Evolutionary conservation across 176 grass and related monocot genomes (phyloP).

Genomic region (Carex parvula): DNA sequence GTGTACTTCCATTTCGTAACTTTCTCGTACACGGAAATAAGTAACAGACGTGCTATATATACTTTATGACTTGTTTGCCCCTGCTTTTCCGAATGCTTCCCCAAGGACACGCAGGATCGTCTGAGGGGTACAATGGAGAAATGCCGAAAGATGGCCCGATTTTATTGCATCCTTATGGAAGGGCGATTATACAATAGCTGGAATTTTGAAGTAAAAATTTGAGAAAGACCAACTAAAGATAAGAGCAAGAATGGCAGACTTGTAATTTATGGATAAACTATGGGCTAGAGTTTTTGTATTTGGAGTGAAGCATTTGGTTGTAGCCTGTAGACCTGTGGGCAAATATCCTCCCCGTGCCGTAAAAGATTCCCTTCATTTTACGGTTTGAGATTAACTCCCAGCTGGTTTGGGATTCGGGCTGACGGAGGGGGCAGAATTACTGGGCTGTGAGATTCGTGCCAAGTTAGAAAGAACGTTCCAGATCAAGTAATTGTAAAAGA

Average conservation of each 20-base stretch:
- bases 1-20: no score
- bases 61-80: constrained; percentile 2
- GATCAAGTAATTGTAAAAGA: no score
- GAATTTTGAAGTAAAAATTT: neutral
- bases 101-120: neutral
- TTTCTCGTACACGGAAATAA: no score
- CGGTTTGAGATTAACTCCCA: no score
- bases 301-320: neutral
- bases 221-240: constrained; percentile 14
- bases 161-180: neutral
- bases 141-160: neutral
- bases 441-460: no score
- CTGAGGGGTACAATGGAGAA: neutral
- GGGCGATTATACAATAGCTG: neutral
- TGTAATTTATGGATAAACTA: neutral
- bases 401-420: no score
- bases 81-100: neutral
- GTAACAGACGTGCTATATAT: no score
- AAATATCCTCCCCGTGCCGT: no score
- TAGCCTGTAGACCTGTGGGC: neutral
- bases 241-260: constrained; percentile 10
- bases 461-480: no score
- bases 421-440: no score
- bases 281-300: neutral
- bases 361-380: no score